Base-by-base conservation (phyloP, 2,329 filamentous ascomycete genomes). In the Talaromyces sp. region DNA sequence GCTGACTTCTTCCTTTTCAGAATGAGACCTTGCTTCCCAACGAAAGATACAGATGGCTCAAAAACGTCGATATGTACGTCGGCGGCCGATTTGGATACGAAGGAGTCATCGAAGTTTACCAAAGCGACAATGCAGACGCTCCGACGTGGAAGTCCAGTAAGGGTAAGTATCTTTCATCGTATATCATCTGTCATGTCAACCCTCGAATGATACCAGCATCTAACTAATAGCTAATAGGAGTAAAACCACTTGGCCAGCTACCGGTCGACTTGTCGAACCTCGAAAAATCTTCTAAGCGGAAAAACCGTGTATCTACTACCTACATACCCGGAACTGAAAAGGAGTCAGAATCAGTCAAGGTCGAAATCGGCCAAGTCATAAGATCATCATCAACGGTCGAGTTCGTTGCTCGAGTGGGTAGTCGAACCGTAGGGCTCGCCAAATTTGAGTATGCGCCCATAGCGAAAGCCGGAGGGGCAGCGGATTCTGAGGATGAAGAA, bases 31-130 rank as follows among this genome's bases (percentile, higher is more conserved):
- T 45, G 28, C 25, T 36, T 2, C 7, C 35, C 13, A 13, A 35
- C 2, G 40, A 58, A 19, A 39, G 31, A 21, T 53, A 58, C 8
- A 33, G 46, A n/a, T 58, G 56, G 56, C 50, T 53, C 0, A 58
- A 45, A 7, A 39, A 52, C 10, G 56, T n/a, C 31, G 2, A 28
- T n/a, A 9, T 53, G 15, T 25, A 58, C 2, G 8, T 58, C 19
- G 56, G 39, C 9, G 28, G 40, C 1, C 3, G 31, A 3, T 15
- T 13, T 5, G 45, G 46, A 0, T 43, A 46, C n/a, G 33, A 58
- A 31, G 56, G 48, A 1, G 48, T 25, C 2, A 53, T 58, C 5
- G 37, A 53, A 11, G 19, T 58, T 4, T 57, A 40, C 2, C 25
- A 50, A 11, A 17, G 56, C 15, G 46, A 52, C 10, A 17, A 13